Evolutionary conservation across 768 basidiomycete genomes (phyloP), one percentile per base, ranked within the genome.

Genomic region (Naganishia kalamii): DNA sequence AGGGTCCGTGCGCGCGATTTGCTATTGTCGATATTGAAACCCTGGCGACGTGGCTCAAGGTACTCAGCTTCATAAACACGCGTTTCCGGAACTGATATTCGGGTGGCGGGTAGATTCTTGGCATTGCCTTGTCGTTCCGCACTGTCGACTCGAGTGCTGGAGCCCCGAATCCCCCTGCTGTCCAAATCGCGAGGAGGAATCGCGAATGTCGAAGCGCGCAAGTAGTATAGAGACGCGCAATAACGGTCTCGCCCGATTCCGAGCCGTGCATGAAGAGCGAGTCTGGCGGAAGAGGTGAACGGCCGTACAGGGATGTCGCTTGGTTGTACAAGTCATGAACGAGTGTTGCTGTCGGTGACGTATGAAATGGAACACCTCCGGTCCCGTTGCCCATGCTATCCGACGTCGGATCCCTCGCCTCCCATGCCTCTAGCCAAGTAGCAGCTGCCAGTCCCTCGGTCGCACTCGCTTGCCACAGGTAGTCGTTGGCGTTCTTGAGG

Each of bases 121-220:
- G 77, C 79, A 81, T 83, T 21, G 81, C 33, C 46, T 62, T 32
- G 37, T 35, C 54, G 51, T 68, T 62, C 27, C 54, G 63, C 13
- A 59, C 48, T 1, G 71, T 63, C 33, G 85, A 84, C 12, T 85
- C 85, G 21, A 87, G 85, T 66, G 85, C 79, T 70, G 21, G 69
- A 19, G 44, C 70, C 57, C 25, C 74, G 54, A 17, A 73, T 37
- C 82, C 85, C 32, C 85, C 83, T 69, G 85, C 86, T 44, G 91
- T 77, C 85, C 90, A 86, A 21, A 84, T 84, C 19, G 85, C 84
- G 68, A 90, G 86, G 3, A 89, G 86, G 32, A 88, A 80, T 0
- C 86, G 84, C 2, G 89, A 88, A 87, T 90, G 91, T 25, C 91
- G 89, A 88, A n/a, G 87, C 84, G 48, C 87, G 85, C 88, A 89